Conservation (phyloP, 192 early-diverging fungal genomes). For the Coemansia sp. region DNA sequence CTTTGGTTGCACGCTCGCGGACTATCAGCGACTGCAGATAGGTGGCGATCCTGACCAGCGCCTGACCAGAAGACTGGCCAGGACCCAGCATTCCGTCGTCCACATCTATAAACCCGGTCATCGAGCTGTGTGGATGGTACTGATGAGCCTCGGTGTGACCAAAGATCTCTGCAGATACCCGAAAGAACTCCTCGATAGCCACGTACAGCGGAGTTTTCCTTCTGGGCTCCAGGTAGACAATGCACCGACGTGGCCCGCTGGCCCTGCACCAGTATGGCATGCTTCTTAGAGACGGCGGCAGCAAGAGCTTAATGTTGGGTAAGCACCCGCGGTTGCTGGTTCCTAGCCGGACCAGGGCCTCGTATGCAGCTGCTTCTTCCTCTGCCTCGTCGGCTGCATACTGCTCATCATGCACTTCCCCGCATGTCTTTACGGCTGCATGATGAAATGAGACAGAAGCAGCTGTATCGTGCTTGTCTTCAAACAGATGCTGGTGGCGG, state of each 20-base stretch:
- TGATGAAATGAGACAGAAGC: not conserved
- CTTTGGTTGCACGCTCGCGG: not conserved
- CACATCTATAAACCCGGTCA: slow-evolving; percentile 53
- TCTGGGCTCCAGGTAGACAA: slow-evolving; percentile 47
- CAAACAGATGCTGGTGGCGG: not conserved
- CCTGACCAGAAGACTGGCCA: slow-evolving; percentile 9
- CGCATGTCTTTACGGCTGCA: not conserved
- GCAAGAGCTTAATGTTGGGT: not conserved
- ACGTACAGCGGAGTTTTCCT: slow-evolving; percentile 25
- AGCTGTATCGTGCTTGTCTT: not conserved
- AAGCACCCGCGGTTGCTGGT: not conserved
- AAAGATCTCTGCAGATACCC: slow-evolving; percentile 10
- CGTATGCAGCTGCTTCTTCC: slow-evolving; percentile 1
- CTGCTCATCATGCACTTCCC: not conserved
- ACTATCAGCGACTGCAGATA: not conserved
- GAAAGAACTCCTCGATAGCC: slow-evolving; percentile 41
- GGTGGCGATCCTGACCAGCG: not conserved
- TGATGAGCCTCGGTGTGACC: slow-evolving; percentile 43
- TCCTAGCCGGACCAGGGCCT: not conserved
- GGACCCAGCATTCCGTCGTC: not conserved
- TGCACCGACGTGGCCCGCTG: slow-evolving; percentile 30
- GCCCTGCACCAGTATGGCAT: slow-evolving; percentile 20
- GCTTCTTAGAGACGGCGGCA: slow-evolving; percentile 21
- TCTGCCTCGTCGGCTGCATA: not conserved
- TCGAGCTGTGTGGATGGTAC: slow-evolving; percentile 53